A percentile compares a stretch with the other conserved stretches of the same genome.
phyloP scores from a whole-genome alignment of 2,329 filamentous ascomycete species.

The Huntiella savannae region DNA sequence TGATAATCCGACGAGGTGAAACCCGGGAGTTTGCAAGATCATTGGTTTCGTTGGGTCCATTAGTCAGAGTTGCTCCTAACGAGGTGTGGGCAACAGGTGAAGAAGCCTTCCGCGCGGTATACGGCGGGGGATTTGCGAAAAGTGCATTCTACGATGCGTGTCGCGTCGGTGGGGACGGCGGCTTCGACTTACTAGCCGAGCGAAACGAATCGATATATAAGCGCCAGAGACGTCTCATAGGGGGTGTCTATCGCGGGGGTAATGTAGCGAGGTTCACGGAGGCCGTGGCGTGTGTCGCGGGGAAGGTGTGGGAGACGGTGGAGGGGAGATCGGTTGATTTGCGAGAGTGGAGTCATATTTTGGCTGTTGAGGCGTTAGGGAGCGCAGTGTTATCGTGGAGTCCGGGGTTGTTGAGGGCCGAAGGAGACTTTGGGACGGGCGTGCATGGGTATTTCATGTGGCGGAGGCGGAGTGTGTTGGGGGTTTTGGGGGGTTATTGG shows the following conservation, averaged over 20 bases:
- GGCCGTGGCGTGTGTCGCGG: constrained; percentile 24
- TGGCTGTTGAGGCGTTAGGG: constrained; percentile 31
- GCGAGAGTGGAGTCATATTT: constrained; percentile 38
- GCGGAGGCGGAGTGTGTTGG: constrained; percentile 33
- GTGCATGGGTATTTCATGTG: constrained; percentile 29
- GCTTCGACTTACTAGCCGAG: constrained; percentile 34
- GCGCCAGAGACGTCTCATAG: constrained; percentile 29
- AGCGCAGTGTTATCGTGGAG: constrained; percentile 33
- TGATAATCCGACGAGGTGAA: constrained; percentile 25
- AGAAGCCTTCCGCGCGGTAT: constrained; percentile 23
- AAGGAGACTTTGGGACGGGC: constrained; percentile 28
- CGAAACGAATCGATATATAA: constrained; percentile 27
- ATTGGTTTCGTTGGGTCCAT: constrained; percentile 13
- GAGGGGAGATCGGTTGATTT: constrained; percentile 23
- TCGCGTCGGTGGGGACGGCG: constrained; percentile 16
- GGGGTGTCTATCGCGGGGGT: constrained; percentile 26
- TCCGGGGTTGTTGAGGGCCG: constrained; percentile 25
- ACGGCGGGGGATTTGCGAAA: too few species aligned
- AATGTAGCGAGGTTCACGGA: constrained; percentile 24
- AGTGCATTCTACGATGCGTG: constrained; percentile 13
- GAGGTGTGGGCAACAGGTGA: constrained; percentile 33
- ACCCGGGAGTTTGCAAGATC: constrained; percentile 14
- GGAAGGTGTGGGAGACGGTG: constrained; percentile 20
- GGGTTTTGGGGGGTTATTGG: constrained; percentile 23
- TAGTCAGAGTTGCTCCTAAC: constrained; percentile 33